Evolutionary conservation across 371 early-diverging fungal species (phyloP), one percentile per base, ranked within the genome.

Genomic region (Polyrhizophydium stewartii): DNA sequence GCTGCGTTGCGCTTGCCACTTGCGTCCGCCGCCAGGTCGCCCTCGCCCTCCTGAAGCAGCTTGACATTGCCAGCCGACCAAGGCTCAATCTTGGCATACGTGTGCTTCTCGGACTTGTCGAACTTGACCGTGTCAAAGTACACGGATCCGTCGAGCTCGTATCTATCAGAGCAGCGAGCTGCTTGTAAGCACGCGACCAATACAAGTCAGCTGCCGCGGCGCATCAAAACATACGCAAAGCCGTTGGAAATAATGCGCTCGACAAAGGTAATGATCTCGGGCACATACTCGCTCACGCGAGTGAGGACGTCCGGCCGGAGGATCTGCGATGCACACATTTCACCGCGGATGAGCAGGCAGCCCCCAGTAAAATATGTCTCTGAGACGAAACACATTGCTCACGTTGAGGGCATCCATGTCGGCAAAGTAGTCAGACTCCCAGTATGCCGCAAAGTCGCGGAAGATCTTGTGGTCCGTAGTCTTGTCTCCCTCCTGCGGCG

Each of bases 211-310:
- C 25, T 43, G 19, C 3, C 27, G n/a, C n/a, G n/a, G n/a, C n/a
- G n/a, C n/a, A n/a, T n/a, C n/a, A n/a, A n/a, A n/a, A 28, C 65
- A 37, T 81, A 86, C 56, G 92, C 99, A 65, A 89, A 97, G 19
- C 98, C 98, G 63, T 98, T 96, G 51, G 80, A 79, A 58, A 96
- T 90, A 66, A 99, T 93, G 66, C 87, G 81, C 70, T 97, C 83
- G 33, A 99, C 89, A 82, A 89, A 99, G 0, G 66, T 69, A 31
- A 93, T 83, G 70, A 99, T 97, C 73, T 99, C 94, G 22, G 94
- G 94, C 17, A 99, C 88, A 71, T 95, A 99, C 77, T 99, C 98
- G 62, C 92, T 95, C 38, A 99, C 99, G 62, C 99, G 89, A 2
- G 99, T 98, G 63, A 97, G 75, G 33, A 97, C 81, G 66, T 94